phyloP scores from a whole-genome alignment of 2,329 filamentous ascomycete genomes.

The Exserohilum rostratum region DNA sequence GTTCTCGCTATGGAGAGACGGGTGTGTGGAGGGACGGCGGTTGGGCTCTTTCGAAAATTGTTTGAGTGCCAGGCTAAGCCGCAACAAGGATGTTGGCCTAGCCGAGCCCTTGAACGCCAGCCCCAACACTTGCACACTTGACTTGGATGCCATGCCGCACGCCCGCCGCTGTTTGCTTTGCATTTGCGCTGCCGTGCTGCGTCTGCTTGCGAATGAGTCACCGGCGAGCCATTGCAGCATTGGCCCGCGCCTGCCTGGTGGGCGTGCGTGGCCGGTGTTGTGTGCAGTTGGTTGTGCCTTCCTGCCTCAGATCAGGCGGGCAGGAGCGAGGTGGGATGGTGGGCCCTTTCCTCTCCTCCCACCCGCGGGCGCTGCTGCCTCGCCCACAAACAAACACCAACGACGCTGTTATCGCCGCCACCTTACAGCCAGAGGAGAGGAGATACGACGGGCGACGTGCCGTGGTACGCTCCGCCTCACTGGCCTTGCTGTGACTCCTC shows the following conservation, averaged over 20 bases:
- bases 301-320: conserved; percentile 7
- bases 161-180: not conserved
- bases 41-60: conserved; percentile 30
- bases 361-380: too few species aligned
- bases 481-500: not conserved
- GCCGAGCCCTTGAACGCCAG: conserved; percentile 15
- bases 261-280: not conserved
- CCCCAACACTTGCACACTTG: conserved; percentile 9
- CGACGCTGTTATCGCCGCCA: too few species aligned
- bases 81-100: conserved; percentile 19
- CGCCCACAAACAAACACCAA: too few species aligned
- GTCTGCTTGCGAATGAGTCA: not conserved
- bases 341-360: not conserved
- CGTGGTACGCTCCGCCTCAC: conserved; percentile 17
- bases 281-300: conserved; percentile 1
- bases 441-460: too few species aligned
- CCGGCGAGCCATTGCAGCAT: not conserved
- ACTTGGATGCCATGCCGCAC: not conserved
- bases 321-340: conserved; percentile 11
- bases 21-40: conserved; percentile 17
- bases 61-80: conserved; percentile 32
- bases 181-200: not conserved
- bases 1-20: conserved; percentile 46
- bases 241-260: not conserved
- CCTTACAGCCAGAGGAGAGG: too few species aligned